Evolutionary conservation across 2,329 filamentous ascomycete species (phyloP).

Genomic region (Pestalotiopsis sp.): DNA sequence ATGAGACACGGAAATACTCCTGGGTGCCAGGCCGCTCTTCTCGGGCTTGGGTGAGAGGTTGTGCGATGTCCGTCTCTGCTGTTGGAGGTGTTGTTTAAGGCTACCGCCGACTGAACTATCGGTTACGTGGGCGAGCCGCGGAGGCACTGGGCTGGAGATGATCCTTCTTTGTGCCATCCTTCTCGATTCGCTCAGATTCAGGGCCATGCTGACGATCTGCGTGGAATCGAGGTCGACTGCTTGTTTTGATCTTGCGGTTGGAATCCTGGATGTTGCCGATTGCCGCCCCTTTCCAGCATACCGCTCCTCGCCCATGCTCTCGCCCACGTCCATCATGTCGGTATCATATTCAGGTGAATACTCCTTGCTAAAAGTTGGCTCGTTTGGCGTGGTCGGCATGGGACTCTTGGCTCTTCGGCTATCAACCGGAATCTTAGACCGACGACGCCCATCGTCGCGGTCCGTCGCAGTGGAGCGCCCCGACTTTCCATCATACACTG

Average conservation of each 20-base stretch:
- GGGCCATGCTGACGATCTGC: conserved; percentile 90
- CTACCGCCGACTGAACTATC: conserved; percentile 58
- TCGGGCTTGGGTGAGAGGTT: conserved; percentile 62
- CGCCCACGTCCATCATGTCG: conserved; percentile 19
- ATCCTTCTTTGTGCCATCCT: conserved; percentile 64
- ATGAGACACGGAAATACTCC: conserved; percentile 43
- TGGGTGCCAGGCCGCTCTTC: conserved; percentile 38
- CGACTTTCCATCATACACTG: conserved; percentile 32
- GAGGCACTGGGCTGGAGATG: conserved; percentile 53
- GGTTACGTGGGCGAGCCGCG: conserved; percentile 53
- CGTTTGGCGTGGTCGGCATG: conserved; percentile 18
- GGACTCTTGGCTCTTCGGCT: conserved; percentile 29
- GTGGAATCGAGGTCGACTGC: conserved; percentile 73
- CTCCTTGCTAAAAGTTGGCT: conserved; percentile 8
- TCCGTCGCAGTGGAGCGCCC: conserved; percentile 22
- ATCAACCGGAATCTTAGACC: conserved; percentile 31
- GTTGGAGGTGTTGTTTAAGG: conserved; percentile 70
- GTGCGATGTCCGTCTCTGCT: conserved; percentile 66
- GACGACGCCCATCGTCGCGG: conserved; percentile 34
- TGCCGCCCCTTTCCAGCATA: conserved; percentile 27
- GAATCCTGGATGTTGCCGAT: conserved; percentile 21
- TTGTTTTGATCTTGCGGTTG: conserved; percentile 25
- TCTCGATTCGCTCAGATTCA: conserved; percentile 83
- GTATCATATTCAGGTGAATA: conserved; percentile 16
- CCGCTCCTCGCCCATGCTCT: conserved; percentile 24